Evolutionary conservation across 2,329 filamentous ascomycete genomes (phyloP).

Genomic region (Penicillium sp.): DNA sequence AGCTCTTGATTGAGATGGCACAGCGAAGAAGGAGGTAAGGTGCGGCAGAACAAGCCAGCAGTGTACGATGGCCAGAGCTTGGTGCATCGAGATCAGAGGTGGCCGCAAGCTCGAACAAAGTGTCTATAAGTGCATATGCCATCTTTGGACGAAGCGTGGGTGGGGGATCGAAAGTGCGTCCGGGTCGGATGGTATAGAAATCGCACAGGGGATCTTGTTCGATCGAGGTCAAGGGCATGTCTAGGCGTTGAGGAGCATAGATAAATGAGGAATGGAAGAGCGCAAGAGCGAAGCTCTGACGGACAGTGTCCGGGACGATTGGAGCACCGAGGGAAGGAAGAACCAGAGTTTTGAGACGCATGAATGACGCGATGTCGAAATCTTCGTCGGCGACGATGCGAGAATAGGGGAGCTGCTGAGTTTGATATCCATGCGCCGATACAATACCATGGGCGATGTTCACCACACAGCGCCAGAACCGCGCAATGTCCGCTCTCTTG

Average conservation of each 20-base stretch:
- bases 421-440: slow-evolving; percentile 54
- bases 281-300: slow-evolving; percentile 64
- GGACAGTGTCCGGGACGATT: slow-evolving; percentile 59
- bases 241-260: slow-evolving; percentile 59
- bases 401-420: slow-evolving; percentile 33
- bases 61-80: slow-evolving; percentile 41
- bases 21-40: slow-evolving; percentile 78
- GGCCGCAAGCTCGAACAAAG: slow-evolving; percentile 65
- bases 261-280: slow-evolving; percentile 80
- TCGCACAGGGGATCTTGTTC: slow-evolving; percentile 51
- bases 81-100: slow-evolving; percentile 40
- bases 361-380: slow-evolving; percentile 75
- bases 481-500: slow-evolving; percentile 40
- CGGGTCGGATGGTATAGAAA: slow-evolving; percentile 61
- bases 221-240: slow-evolving; percentile 46
- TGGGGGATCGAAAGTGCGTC: slow-evolving; percentile 63
- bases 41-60: slow-evolving; percentile 68
- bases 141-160: slow-evolving; percentile 64
- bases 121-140: slow-evolving; percentile 72
- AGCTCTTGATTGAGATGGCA: slow-evolving; percentile 72
- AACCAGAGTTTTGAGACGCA: slow-evolving; percentile 59
- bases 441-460: slow-evolving; percentile 63
- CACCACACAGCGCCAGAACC: slow-evolving; percentile 66
- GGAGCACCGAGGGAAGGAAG: slow-evolving; percentile 65
- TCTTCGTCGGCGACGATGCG: slow-evolving; percentile 62